Percentiles rank a stretch among this genome's conserved stretches.
phyloP scores from a whole-genome alignment of 441 rosid genomes.

The Mallotus japonicus region DNA sequence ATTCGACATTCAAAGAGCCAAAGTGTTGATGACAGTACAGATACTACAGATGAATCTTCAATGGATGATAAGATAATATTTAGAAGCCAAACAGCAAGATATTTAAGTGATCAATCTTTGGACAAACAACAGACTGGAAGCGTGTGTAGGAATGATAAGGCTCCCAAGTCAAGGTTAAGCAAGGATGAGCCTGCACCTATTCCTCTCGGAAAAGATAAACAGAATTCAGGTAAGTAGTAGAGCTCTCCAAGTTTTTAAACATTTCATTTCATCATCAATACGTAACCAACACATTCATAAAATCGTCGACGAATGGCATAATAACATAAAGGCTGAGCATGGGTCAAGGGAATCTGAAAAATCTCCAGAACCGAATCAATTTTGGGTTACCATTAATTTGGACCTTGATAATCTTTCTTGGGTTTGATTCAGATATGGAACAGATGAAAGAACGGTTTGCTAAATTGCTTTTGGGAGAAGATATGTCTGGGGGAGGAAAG shows the following conservation, averaged over 20 bases:
- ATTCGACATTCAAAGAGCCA: conserved; percentile 39
- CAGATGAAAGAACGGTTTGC: conserved; percentile 86
- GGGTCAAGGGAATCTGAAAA: too few relatives aligned
- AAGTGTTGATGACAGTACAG: conserved; percentile 35
- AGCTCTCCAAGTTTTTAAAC: background rate
- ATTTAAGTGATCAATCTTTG: conserved; percentile 6
- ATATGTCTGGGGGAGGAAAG: conserved; percentile 97
- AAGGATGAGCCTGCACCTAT: conserved; percentile 34
- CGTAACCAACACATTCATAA: too few relatives aligned
- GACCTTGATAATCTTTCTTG: background rate
- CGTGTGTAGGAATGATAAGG: conserved; percentile 25
- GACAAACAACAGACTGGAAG: conserved; percentile 31
- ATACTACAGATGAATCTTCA: conserved; percentile 29
- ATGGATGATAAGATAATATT: conserved; percentile 20
- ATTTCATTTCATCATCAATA: background rate
- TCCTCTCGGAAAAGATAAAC: conserved; percentile 38
- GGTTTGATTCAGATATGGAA: conserved; percentile 56
- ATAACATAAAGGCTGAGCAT: too few relatives aligned
- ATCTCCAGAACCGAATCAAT: too few relatives aligned
- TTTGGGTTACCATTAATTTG: background rate
- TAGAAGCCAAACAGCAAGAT: conserved; percentile 26
- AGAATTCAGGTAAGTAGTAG: conserved; percentile 38
- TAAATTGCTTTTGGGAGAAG: conserved; percentile 88
- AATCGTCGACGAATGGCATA: too few relatives aligned
- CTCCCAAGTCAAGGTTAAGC: conserved; percentile 32